Evolutionary conservation across 306 rosid species (phyloP).

Genomic region (Carpinus fangiana): DNA sequence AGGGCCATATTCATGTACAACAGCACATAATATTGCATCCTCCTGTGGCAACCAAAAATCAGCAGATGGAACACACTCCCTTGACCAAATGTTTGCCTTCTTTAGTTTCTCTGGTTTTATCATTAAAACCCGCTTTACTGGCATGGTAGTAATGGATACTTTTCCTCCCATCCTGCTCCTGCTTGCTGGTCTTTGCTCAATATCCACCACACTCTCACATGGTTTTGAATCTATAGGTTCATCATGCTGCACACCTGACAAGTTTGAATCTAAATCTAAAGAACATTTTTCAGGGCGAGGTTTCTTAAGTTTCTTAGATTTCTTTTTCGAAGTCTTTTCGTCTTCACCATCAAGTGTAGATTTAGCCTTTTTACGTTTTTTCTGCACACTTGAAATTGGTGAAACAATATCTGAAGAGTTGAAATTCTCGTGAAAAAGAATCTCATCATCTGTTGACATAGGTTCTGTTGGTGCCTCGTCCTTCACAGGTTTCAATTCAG

Average conservation of each 20-base stretch:
- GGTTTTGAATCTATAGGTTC: constrained; percentile 55
- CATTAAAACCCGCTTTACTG: constrained; percentile 69
- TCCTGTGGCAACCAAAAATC: constrained; percentile 92
- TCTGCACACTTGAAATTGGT: constrained; percentile 52
- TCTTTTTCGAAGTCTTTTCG: constrained; percentile 58
- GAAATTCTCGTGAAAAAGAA: constrained; percentile 33
- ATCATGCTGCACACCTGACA: constrained; percentile 55
- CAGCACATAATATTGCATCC: constrained; percentile 90
- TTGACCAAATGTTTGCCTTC: constrained; percentile 80
- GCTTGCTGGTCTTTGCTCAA: constrained; percentile 65
- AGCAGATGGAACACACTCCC: constrained; percentile 86
- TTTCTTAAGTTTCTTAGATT: constrained; percentile 79
- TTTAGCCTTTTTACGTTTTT: constrained; percentile 72
- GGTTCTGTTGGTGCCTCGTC: constrained; percentile 56
- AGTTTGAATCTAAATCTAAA: constrained; percentile 60
- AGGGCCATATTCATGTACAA: constrained; percentile 92
- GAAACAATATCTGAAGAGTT: constrained; percentile 47
- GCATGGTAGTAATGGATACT: constrained; percentile 85
- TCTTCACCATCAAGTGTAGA: constrained; percentile 43
- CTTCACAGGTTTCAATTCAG: constrained; percentile 63
- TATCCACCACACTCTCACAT: constrained; percentile 50
- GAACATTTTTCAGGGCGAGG: constrained; percentile 48
- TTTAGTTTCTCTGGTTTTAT: constrained; percentile 88
- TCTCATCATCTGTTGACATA: constrained; percentile 68
- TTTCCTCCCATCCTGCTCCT: constrained; percentile 88